Conservation (phyloP, 495 filamentous ascomycete genomes). For the Penicillium fimorum region DNA sequence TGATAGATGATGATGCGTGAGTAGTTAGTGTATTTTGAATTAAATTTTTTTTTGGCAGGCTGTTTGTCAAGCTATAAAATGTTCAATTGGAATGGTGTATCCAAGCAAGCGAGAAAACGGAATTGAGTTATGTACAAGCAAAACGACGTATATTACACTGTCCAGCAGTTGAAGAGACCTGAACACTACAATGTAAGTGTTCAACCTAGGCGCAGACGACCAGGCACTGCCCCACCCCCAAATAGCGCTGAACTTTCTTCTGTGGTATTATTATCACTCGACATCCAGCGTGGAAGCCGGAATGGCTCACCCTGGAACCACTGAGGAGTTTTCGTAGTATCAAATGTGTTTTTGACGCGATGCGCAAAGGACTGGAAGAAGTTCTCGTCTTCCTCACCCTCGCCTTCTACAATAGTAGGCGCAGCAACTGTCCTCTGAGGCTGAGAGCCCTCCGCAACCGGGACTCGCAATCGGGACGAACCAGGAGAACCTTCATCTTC, state of each 20-base stretch:
- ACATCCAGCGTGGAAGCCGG: conserved; percentile 83
- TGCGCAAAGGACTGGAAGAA: conserved; percentile 83
- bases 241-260: conserved; percentile 50
- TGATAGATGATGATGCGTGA: too few species aligned
- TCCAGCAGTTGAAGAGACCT: conserved; percentile 28
- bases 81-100: conserved; percentile 1
- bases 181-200: conserved; percentile 21
- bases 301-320: conserved; percentile 72
- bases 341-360: conserved; percentile 86
- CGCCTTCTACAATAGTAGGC: conserved; percentile 44
- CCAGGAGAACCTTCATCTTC: conserved; percentile 26
- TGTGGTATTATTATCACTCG: conserved; percentile 35
- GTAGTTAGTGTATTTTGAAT: too few species aligned
- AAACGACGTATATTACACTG: conserved; percentile 26
- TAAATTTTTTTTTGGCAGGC: too few species aligned
- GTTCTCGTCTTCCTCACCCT: conserved; percentile 69
- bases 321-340: conserved; percentile 74
- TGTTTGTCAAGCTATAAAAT: not conserved
- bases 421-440: conserved; percentile 27
- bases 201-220: conserved; percentile 40
- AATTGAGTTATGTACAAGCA: conserved; percentile 20
- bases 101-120: conserved; percentile 4
- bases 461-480: conserved; percentile 34
- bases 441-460: conserved; percentile 29
- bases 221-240: conserved; percentile 53